Base-by-base conservation (phyloP, 2,329 filamentous ascomycete genomes). In the Metarhizium sp. region DNA sequence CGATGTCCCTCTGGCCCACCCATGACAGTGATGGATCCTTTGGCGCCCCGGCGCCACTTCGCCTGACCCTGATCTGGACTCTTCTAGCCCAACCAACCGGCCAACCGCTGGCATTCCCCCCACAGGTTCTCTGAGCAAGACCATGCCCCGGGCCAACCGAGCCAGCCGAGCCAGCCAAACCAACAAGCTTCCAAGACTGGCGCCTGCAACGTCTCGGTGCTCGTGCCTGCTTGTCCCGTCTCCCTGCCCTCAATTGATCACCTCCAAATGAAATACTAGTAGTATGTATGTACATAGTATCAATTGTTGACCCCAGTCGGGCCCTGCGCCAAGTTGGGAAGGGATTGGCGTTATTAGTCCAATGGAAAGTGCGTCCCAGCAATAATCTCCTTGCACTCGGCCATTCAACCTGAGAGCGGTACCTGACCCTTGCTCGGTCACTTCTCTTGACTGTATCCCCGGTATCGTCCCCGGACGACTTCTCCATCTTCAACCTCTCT, bases 41-140 rank as follows among this genome's bases (percentile, higher is more conserved):
- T 25, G 25, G 25, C 25, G 3, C 25, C 25, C 25, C 25, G 25
- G 25, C 25, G 25, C 25, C 25, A 25, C 25, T 25, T 25, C 25
- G 25, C 25, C 25, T 25, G 25, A 25, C 25, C 25, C 25, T 25
- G 25, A 25, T 16, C 40, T 43, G 34, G 38, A 40, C 51, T 34
- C 20, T 34, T 34, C 10, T 34, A 34, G 32, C 32, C 32, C 32
- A 34, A 11, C 32, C 18, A 50, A 30, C 48, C 48, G 46, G 53
- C 56, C 56, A 58, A 55, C 53, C 53, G 53, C 53, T 58, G 56
- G 56, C 53, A 53, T 58, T 55, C 38, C 52, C 25, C 38, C 38
- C 38, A 40, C 38, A 40, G 8, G 38, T 40, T 40, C 38, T 34
- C 32, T 34, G 32, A 11, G 25, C 25, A 4, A 25, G 25, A 25